Evolutionary conservation across 768 basidiomycete species (phyloP).

Genomic region (Phanerodontia chrysosporium): DNA sequence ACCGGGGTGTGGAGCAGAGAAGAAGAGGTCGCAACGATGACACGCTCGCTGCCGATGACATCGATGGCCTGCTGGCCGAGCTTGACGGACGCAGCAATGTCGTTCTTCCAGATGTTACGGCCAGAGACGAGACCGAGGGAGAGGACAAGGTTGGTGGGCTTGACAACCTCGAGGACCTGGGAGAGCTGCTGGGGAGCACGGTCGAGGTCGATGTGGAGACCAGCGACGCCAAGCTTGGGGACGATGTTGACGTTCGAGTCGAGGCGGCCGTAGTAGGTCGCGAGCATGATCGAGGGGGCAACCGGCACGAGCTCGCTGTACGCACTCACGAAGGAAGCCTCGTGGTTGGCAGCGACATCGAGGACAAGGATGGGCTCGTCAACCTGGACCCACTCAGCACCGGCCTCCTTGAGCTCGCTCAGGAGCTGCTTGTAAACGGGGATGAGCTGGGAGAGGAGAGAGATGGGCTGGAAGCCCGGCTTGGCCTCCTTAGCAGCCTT

Average conservation of each 20-base stretch:
- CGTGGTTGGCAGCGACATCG: constrained; percentile 73
- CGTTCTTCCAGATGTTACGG: constrained; percentile 99
- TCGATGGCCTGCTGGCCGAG: constrained; percentile 81
- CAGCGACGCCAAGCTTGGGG: constrained; percentile 87
- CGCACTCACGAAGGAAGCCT: constrained; percentile 73
- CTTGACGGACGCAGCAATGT: constrained; percentile 80
- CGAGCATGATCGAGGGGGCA: constrained; percentile 87
- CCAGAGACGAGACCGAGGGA: constrained; percentile 97
- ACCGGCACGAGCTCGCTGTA: constrained; percentile 80
- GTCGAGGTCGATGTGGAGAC: constrained; percentile 95
- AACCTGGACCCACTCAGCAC: constrained; percentile 92
- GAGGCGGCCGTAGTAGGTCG: constrained; percentile 96
- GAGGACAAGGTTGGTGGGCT: constrained; percentile 73
- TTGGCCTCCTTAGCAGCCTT: constrained; percentile 85
- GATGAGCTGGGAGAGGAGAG: constrained; percentile 83
- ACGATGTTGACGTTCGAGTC: constrained; percentile 86
- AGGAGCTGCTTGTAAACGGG: constrained; percentile 91
- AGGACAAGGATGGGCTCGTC: constrained; percentile 97
- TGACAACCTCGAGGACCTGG: constrained; percentile 75
- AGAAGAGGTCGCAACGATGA: constrained; percentile 93
- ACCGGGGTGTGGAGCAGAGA: constrained; percentile 98
- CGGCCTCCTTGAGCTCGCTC: constrained; percentile 85
- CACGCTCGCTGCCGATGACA: constrained; percentile 78
- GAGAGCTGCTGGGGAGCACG: constrained; percentile 91
- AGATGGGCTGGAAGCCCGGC: constrained; percentile 84